Evolutionary conservation across 495 filamentous ascomycete species (phyloP).

Genomic region (Neurospora sp.): DNA sequence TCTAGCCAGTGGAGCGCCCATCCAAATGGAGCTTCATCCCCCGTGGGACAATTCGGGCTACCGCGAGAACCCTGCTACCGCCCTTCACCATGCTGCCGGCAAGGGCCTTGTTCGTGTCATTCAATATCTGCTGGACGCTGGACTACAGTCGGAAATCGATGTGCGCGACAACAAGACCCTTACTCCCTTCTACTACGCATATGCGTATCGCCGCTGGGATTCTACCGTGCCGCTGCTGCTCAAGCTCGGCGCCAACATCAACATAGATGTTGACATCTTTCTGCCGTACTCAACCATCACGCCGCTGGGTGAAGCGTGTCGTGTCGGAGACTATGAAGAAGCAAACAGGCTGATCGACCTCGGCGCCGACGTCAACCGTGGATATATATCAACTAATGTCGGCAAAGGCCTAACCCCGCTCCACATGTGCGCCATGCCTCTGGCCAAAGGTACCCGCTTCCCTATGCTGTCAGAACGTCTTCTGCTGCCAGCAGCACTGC

Average conservation of each 20-base stretch:
- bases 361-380: conserved; percentile 18
- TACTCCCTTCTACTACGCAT: conserved; percentile 30
- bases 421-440: conserved; percentile 24
- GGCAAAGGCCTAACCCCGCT: conserved; percentile 16
- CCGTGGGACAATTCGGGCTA: not conserved
- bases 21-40: conserved; percentile 8
- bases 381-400: conserved; percentile 12
- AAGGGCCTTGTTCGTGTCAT: conserved; percentile 14
- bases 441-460: conserved; percentile 6
- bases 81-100: conserved; percentile 21
- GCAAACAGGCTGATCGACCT: conserved; percentile 23
- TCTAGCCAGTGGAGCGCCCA: conserved; percentile 22
- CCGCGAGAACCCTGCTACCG: conserved; percentile 5
- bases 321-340: conserved; percentile 19
- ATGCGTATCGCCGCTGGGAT: conserved; percentile 20
- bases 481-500: too few relatives aligned
- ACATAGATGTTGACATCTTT: conserved; percentile 20
- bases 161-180: conserved; percentile 15
- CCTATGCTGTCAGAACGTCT: not conserved
- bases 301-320: conserved; percentile 28
- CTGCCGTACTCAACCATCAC: conserved; percentile 24
- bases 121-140: conserved; percentile 14
- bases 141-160: conserved; percentile 19
- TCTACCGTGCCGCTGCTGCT: conserved; percentile 22
- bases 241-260: conserved; percentile 21